Evolutionary conservation across 202 grass and related monocot species (phyloP).

Genomic region (Panicum hallii): DNA sequence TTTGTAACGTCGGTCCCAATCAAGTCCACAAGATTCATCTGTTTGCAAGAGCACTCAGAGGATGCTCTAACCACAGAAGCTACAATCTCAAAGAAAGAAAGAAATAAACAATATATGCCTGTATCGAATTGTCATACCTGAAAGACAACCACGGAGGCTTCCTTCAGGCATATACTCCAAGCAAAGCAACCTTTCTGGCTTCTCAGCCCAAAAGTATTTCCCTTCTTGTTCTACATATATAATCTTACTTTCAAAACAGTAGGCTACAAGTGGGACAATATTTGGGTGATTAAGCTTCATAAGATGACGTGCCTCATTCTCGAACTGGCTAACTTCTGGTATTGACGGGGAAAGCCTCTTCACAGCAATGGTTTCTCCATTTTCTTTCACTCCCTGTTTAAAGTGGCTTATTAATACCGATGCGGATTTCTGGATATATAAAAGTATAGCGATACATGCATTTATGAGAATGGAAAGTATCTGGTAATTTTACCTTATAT

Average conservation of each 20-base stretch:
- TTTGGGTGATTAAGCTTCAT: background rate
- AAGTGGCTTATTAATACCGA: too few relatives aligned
- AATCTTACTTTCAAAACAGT: background rate
- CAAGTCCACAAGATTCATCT: background rate
- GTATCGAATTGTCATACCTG: background rate
- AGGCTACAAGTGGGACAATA: background rate
- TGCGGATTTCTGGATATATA: too few relatives aligned
- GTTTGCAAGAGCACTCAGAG: too few relatives aligned
- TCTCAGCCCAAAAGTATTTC: background rate
- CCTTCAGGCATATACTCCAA: too few relatives aligned
- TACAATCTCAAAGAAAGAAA: too few relatives aligned
- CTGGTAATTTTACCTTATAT: too few relatives aligned
- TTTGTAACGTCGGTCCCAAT: constrained; percentile 25
- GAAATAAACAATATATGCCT: too few relatives aligned
- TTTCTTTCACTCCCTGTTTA: background rate
- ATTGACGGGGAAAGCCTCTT: background rate
- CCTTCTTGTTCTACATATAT: background rate
- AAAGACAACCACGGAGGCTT: too few relatives aligned
- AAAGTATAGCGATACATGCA: too few relatives aligned
- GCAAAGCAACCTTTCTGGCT: too few relatives aligned
- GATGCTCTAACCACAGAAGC: too few relatives aligned
- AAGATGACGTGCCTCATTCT: background rate
- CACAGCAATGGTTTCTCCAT: background rate
- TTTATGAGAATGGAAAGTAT: too few relatives aligned
- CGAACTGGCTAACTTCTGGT: background rate